Evolutionary conservation across 2,329 filamentous ascomycete species (phyloP).

Genomic region (Macroventuria anomochaeta): DNA sequence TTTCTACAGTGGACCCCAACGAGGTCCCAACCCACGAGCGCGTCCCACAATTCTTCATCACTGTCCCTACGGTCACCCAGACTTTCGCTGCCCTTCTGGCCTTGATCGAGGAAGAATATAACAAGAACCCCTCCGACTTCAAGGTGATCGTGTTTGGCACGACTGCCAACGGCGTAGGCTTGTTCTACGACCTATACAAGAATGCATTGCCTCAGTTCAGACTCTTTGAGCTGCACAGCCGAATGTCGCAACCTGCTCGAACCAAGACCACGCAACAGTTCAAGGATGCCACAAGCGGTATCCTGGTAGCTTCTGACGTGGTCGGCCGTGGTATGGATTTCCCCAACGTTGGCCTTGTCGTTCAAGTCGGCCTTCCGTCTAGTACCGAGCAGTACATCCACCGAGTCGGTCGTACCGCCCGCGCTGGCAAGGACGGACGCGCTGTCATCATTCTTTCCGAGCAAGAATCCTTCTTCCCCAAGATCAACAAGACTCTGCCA

Average conservation of each 20-base stretch:
- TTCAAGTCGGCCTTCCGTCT: conserved; percentile 59
- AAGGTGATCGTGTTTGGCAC: conserved; percentile 57
- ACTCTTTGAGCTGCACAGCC: conserved; percentile 53
- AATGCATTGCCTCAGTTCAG: conserved; percentile 43
- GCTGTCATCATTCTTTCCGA: conserved; percentile 62
- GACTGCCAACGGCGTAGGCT: conserved; percentile 54
- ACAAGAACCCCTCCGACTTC: conserved; percentile 48
- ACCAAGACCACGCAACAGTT: conserved; percentile 55
- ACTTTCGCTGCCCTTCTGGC: conserved; percentile 56
- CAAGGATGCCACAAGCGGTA: conserved; percentile 54
- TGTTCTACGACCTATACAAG: conserved; percentile 52
- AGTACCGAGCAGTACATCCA: conserved; percentile 57
- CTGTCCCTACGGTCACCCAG: conserved; percentile 52
- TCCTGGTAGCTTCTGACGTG: conserved; percentile 59
- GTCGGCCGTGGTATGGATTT: conserved; percentile 61
- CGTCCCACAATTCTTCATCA: conserved; percentile 58
- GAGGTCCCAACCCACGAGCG: conserved; percentile 56
- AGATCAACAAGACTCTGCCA: conserved; percentile 56
- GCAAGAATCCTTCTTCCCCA: conserved; percentile 60
- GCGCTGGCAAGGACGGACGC: conserved; percentile 56
- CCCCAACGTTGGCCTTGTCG: conserved; percentile 57
- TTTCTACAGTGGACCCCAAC: conserved; percentile 54
- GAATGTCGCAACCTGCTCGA: conserved; percentile 51
- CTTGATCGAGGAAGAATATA: conserved; percentile 54
- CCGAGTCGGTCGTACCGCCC: conserved; percentile 53